Conservation (phyloP, 257 asterid species). For the Nicotiana noctiflora region DNA sequence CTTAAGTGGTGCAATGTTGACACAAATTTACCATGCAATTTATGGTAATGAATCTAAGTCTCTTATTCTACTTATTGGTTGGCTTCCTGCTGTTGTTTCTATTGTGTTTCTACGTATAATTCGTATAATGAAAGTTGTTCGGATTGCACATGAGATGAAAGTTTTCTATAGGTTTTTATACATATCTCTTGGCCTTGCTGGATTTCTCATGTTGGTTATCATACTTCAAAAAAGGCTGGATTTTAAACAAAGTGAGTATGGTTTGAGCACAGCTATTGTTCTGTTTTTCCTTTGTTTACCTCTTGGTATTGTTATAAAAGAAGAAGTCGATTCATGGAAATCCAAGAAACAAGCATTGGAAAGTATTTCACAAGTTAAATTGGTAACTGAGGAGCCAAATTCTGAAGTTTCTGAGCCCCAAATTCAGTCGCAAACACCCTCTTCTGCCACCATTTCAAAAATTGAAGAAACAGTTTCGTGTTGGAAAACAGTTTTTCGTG, state of each 20-base stretch:
- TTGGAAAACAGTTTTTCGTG: neutral
- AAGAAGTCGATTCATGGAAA: constrained; percentile 16
- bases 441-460: neutral
- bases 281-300: constrained; percentile 28
- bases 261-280: constrained; percentile 21
- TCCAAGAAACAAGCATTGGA: neutral
- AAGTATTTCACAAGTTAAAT: neutral
- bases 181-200: constrained; percentile 42
- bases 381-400: neutral
- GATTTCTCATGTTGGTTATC: constrained; percentile 35
- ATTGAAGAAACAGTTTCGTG: neutral
- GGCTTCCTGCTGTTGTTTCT: constrained; percentile 52
- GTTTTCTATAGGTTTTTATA: constrained; percentile 41
- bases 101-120: constrained; percentile 38
- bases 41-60: constrained; percentile 30
- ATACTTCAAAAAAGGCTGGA: constrained; percentile 26
- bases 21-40: constrained; percentile 37
- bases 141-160: constrained; percentile 37
- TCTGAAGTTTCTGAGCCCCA: neutral
- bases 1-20: constrained; percentile 48
- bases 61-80: constrained; percentile 44
- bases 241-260: constrained; percentile 26
- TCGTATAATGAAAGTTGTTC: constrained; percentile 32
- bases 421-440: neutral
- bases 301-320: constrained; percentile 22